Base-by-base conservation (phyloP, 1,139 yeast species). In the Candida sanyaensis region DNA sequence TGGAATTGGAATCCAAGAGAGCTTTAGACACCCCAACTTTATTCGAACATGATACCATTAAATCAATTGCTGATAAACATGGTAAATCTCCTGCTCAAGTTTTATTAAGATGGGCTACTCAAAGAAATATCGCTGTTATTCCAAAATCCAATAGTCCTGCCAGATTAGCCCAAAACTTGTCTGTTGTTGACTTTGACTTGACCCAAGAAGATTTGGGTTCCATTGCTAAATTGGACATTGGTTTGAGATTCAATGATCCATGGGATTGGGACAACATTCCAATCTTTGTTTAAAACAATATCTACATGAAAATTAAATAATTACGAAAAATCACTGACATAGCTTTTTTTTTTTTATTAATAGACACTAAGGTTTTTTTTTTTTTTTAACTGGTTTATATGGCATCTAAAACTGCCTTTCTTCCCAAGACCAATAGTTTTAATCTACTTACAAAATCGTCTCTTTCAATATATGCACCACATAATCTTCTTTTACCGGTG, bases 201-300 rank as follows among this genome's bases (percentile, higher is more conserved):
- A 57, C 81, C 27, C 65, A 77, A n/a, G 78, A 68, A 8, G 91
- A 86, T 50, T 54, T 86, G 40, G 69, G 69, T 10, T 65, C 67
- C 13, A 83, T 86, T 54, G 67, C 78, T 30, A 66, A 66, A 42
- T 78, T 90, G 64, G 88, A 91, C 67, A 77, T 73, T 55, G 77
- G 78, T 58, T 75, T 89, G 57, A 82, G 97, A 71, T 89, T 90
- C 75, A 90, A 90, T 67, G 89, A 90, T 64, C 96, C 97, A 52
- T 84, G 84, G 80, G 81, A 74, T 58, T 88, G 95, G 95, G 79
- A 78, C 55, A 71, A 75, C 54, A 71, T 77, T 56, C 84, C 86
- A 50, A 77, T 75, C 52, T 81, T 81, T 54, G 62, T 53, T 41
- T 68, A 63, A 50, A 39, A 30, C 30, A 37, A 31, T 29, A 34